These are phyloP conservation scores for Eucalyptus sp. DNA, from an alignment of 345 rosid species.

Conservation along the genomic window DNA sequence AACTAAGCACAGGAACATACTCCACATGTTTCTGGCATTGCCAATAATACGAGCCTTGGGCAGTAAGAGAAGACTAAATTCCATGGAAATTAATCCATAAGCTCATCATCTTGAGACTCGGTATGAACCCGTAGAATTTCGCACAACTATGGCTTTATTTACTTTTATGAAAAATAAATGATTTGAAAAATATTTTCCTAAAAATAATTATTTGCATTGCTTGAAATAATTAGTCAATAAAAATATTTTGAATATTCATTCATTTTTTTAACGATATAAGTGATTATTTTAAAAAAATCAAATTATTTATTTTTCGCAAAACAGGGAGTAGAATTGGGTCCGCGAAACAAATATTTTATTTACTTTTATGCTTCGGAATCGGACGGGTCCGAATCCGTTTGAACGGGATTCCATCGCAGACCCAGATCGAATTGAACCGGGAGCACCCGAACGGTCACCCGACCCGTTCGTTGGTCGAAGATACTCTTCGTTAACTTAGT, in stretches of 20 bases:
- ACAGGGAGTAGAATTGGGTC: no score
- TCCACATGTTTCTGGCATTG: not conserved
- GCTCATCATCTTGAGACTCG: not conserved
- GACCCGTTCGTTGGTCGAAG: not conserved
- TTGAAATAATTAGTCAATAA: no score
- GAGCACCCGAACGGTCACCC: not conserved
- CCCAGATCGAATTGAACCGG: not conserved
- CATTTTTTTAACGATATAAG: fast-evolving
- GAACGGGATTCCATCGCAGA: not conserved
- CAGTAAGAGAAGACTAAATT: not conserved
- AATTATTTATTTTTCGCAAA: no score
- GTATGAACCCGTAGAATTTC: fast-evolving
- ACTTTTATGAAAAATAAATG: fast-evolving
- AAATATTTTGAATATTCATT: fast-evolving
- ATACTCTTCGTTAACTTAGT: no score
- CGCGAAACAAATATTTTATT: no score
- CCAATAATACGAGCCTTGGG: not conserved
- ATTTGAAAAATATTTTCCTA: not conserved
- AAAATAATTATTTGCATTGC: fast-evolving
- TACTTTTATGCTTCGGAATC: no score
- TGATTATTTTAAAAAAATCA: no score
- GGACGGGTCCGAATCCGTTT: not conserved
- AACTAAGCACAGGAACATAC: not conserved
- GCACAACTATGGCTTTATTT: not conserved
- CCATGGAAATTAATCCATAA: not conserved